phyloP scores from a whole-genome alignment of 768 basidiomycete genomes.

The Clitopilus hobsonii region DNA sequence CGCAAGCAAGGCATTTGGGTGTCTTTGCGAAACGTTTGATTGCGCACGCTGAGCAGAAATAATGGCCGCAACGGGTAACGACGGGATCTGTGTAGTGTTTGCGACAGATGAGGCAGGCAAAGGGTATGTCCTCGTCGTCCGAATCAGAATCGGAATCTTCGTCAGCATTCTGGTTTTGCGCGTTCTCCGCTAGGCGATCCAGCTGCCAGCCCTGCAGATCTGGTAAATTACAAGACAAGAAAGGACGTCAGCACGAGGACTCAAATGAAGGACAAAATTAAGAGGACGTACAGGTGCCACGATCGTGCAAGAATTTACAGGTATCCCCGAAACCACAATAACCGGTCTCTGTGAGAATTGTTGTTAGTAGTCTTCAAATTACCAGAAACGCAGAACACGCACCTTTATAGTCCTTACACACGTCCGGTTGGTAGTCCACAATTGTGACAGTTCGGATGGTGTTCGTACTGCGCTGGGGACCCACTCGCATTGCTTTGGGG shows the following conservation, averaged over 20 bases:
- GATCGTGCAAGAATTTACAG: slow-evolving; percentile 98
- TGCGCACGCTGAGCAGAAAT: slow-evolving; percentile 93
- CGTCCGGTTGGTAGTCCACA: slow-evolving; percentile 97
- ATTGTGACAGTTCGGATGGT: slow-evolving; percentile 95
- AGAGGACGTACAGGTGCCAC: slow-evolving; percentile 76
- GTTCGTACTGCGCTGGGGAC: slow-evolving; percentile 68
- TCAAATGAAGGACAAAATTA: slow-evolving; percentile 4
- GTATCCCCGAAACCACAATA: slow-evolving; percentile 99
- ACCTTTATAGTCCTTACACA: slow-evolving; percentile 99
- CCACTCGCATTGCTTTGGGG: slow-evolving; percentile 85
- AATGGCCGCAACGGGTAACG: slow-evolving; percentile 94
- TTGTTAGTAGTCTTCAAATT: background rate
- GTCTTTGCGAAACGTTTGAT: slow-evolving; percentile 93
- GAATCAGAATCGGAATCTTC: slow-evolving; percentile 65
- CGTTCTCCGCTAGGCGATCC: slow-evolving; percentile 83
- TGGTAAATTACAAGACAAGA: slow-evolving; percentile 21
- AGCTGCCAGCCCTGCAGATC: slow-evolving; percentile 99
- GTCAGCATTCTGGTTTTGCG: slow-evolving; percentile 53
- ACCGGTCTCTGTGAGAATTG: slow-evolving; percentile 72
- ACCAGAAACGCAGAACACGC: slow-evolving; percentile 21
- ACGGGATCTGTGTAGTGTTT: slow-evolving; percentile 93
- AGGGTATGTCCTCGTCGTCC: slow-evolving; percentile 87
- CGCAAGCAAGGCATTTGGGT: slow-evolving; percentile 93
- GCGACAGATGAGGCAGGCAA: slow-evolving; percentile 97
- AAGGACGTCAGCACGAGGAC: slow-evolving; percentile 8